A percentile compares a stretch with the other conserved stretches of the same genome.
phyloP scores from a whole-genome alignment of 2,329 filamentous ascomycete species.

The Bipolaris sorokiniana region DNA sequence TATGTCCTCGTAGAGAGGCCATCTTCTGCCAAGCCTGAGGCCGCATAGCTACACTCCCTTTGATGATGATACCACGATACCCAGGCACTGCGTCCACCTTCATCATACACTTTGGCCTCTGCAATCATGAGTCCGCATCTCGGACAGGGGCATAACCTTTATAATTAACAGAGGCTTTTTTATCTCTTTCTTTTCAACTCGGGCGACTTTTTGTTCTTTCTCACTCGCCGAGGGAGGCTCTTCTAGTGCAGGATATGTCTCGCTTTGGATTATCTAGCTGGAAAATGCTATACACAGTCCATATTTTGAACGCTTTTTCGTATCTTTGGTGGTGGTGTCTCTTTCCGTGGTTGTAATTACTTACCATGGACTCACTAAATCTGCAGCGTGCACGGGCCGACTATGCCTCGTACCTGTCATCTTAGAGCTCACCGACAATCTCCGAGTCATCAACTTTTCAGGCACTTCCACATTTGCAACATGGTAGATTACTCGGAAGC shows the following conservation, averaged over 20 bases:
- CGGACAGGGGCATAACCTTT: slow-evolving; percentile 11
- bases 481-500: slow-evolving; percentile 24
- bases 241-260: slow-evolving; percentile 8
- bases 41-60: slow-evolving; percentile 14
- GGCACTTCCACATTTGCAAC: background rate
- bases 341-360: slow-evolving; percentile 1
- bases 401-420: slow-evolving; percentile 6
- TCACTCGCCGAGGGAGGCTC: background rate
- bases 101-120: slow-evolving; percentile 10
- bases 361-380: slow-evolving; percentile 10
- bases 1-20: slow-evolving; percentile 48
- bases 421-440: slow-evolving; percentile 12
- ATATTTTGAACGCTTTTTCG: background rate
- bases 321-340: slow-evolving; percentile 4
- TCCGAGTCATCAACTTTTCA: background rate
- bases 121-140: slow-evolving; percentile 9
- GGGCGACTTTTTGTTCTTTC: slow-evolving; percentile 2
- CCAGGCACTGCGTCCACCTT: slow-evolving; percentile 15
- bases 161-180: slow-evolving; percentile 9
- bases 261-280: slow-evolving; percentile 14
- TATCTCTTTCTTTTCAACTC: slow-evolving; percentile 4
- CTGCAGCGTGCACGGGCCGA: slow-evolving; percentile 16
- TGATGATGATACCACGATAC: slow-evolving; percentile 19
- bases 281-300: slow-evolving; percentile 12
- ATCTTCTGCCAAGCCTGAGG: slow-evolving; percentile 27